Evolutionary conservation across 768 basidiomycete genomes (phyloP), one percentile per base, ranked within the genome.

Genomic region (Suillus paluster): DNA sequence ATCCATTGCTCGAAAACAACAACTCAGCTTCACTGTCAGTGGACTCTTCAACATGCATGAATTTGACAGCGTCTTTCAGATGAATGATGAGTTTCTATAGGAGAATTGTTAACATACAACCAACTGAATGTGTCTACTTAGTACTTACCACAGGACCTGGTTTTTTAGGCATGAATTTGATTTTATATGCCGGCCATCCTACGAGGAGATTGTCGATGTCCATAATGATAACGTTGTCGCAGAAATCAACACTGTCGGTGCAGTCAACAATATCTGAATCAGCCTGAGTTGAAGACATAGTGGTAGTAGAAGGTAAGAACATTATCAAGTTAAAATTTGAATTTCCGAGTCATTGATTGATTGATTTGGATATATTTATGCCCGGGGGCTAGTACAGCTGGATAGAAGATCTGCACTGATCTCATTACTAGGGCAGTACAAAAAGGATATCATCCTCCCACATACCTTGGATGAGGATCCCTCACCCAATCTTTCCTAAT

Each of bases 161-260:
- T 23, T 58, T 42, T 46, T 48, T 58, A 45, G 57, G 44, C 5
- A 15, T 58, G 57, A 58, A 58, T 27, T 58, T 45, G 2, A 58
- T 30, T 17, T 42, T 6, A 8, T 58, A 58, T 21, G 44, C 39
- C 5, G 25, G 57, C 57, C 57, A 58, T 39, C 57, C 45, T 48
- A 34, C 39, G 4, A 44, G 57, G 57, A 58, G 39, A 34, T 46
- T 46, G 33, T 58, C 41, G 7, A 58, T 33, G 5, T 58, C 41
- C 27, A 58, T 39, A 23, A 58, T 3, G 3, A 58, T 33, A 34
- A 46, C 21, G 5, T 58, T 46, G 25, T 46, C 44, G 7, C 2
- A 12, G 44, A 45, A 23, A 45, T 45, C 21, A 11, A 23, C 21
- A 23, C 21, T 45, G 21, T 45, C 21, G 7, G 44, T 23, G 44